phyloP scores from a whole-genome alignment of 176 grass and related monocot genomes.

The Phoenix roebelenii region DNA sequence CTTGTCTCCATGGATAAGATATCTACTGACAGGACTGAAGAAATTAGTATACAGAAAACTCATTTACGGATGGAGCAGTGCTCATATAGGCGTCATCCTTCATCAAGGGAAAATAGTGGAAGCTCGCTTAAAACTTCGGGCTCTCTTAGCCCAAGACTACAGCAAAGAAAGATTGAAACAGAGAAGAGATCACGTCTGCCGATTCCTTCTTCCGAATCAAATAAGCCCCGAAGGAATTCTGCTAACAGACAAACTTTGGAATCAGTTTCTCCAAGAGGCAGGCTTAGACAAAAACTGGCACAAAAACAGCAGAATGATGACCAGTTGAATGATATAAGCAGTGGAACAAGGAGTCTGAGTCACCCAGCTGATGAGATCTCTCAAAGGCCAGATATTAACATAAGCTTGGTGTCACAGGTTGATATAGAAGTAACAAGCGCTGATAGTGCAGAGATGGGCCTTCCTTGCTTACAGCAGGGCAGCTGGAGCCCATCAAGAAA shows the following conservation, averaged over 20 bases:
- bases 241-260: constrained; percentile 45
- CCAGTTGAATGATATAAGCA: constrained; percentile 35
- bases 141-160: constrained; percentile 69
- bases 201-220: constrained; percentile 39
- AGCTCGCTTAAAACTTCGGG: constrained; percentile 40
- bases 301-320: constrained; percentile 56
- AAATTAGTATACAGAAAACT: constrained; percentile 44
- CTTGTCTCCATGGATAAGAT: constrained; percentile 37
- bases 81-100: constrained; percentile 33
- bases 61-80: constrained; percentile 27
- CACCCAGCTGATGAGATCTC: constrained; percentile 50
- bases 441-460: constrained; percentile 42
- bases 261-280: constrained; percentile 60
- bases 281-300: constrained; percentile 49
- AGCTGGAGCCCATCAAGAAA: constrained; percentile 35
- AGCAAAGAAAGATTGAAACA: constrained; percentile 44
- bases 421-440: constrained; percentile 52
- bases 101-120: constrained; percentile 37
- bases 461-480: constrained; percentile 29
- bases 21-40: constrained; percentile 43
- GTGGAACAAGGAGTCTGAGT: constrained; percentile 44
- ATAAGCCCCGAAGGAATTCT: constrained; percentile 41
- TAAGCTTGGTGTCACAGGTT: constrained; percentile 40
- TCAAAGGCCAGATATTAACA: constrained; percentile 47
- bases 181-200: constrained; percentile 47